These are phyloP conservation scores for Casuarina glauca DNA, from an alignment of 306 rosid species.

Conservation along the genomic window DNA sequence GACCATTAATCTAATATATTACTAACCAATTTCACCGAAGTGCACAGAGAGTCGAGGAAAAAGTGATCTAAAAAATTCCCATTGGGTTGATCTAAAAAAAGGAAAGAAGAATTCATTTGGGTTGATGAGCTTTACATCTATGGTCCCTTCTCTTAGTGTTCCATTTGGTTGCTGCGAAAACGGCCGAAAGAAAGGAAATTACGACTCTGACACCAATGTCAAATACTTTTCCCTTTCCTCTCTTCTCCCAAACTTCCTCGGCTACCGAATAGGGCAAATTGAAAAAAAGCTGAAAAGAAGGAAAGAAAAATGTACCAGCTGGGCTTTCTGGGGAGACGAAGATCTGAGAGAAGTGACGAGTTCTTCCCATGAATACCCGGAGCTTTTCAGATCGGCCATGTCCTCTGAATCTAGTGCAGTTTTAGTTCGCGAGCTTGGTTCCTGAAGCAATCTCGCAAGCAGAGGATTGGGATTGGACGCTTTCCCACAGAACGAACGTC, in stretches of 20 bases:
- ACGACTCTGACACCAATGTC: neutral
- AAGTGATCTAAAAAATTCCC: neutral
- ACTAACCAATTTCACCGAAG: neutral
- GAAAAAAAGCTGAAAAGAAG: neutral
- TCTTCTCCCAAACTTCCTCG: neutral
- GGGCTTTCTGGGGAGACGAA: conserved; percentile 51
- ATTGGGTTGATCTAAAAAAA: too few species aligned
- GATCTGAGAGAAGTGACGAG: conserved; percentile 40
- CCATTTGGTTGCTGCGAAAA: neutral
- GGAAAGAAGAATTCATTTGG: too few species aligned
- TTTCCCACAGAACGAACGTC: conserved; percentile 23
- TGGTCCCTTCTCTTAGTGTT: neutral
- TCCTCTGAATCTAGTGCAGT: conserved; percentile 39
- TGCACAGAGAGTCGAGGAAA: neutral
- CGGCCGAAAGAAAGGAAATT: neutral
- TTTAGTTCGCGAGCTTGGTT: conserved; percentile 43
- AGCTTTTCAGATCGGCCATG: conserved; percentile 31
- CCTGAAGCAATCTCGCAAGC: conserved; percentile 38
- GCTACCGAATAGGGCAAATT: neutral
- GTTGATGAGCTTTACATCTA: neutral
- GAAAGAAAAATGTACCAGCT: conserved; percentile 37
- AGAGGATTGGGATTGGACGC: conserved; percentile 30
- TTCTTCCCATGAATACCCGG: conserved; percentile 38
- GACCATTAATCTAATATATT: neutral
- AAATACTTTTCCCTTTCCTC: neutral